Percentiles rank a stretch among this genome's conserved stretches.
Conservation (phyloP, 2,329 filamentous ascomycete species). For the Penicillium sclerotiorum region DNA sequence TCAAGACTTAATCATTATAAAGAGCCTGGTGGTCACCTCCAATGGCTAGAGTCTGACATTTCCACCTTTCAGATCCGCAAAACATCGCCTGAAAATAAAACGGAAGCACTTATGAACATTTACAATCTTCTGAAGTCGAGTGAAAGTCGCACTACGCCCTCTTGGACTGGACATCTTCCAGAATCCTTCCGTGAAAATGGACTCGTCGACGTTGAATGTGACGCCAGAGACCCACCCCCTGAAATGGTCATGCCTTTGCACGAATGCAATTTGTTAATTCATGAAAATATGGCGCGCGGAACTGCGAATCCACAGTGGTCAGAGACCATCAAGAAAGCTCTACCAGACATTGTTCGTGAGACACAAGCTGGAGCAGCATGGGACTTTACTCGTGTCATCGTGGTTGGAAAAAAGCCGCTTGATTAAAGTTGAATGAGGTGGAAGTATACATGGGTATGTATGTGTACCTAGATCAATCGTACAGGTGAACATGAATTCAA, state of each 20-base stretch:
- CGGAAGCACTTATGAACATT: neutral
- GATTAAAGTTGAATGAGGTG: neutral
- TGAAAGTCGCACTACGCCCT: neutral
- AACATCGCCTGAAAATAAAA: neutral
- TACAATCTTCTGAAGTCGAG: neutral
- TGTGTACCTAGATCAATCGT: too few relatives aligned
- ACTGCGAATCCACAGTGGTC: neutral
- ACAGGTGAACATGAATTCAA: too few relatives aligned
- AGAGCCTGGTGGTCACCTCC: slow-evolving; percentile 1
- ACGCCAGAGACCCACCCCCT: neutral
- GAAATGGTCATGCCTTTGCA: neutral
- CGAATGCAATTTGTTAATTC: neutral
- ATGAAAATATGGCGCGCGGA: neutral
- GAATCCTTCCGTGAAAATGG: neutral
- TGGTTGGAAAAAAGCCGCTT: neutral
- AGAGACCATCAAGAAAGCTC: neutral
- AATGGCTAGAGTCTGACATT: neutral
- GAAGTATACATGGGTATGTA: too few relatives aligned
- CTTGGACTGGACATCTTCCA: neutral
- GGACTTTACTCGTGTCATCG: neutral
- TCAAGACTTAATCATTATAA: neutral
- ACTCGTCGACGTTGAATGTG: neutral
- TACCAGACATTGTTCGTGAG: neutral
- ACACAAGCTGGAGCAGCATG: neutral
- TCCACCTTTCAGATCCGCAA: neutral